Base-by-base conservation (phyloP, 257 asterid species). In the Ilex aquifolium region DNA sequence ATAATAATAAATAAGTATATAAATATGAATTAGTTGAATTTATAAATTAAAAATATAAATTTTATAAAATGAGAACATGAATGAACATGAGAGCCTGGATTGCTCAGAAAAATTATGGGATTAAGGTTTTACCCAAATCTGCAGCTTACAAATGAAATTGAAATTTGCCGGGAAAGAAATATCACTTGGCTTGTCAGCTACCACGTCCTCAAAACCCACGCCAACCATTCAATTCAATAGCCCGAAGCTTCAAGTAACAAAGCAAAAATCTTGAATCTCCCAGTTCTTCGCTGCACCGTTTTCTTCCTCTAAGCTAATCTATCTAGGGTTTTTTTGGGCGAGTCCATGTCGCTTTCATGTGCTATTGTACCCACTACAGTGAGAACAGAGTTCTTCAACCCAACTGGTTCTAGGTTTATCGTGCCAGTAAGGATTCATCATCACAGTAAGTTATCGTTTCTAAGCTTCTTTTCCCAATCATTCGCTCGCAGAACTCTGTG, bases 291-390 rank as follows among this genome's bases (percentile, higher is more conserved):
- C 57, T 2, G 15, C 5, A 53, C 42, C 66, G 27, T 64, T 21
- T 30, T 13, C 60, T 21, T 10, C 57, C 54, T 53, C 59, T 15
- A 14, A 67, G 11, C 50, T 56, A 31, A 31, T 13, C 39, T 27
- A 27, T 54, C 32, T 40, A 13, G 36, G 53, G 53, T 63, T 49
- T 56, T 72, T 42, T 61, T 54, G 13, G 32, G 57, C 63, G 59
- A 32, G 21, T 61, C 88, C 32, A 85, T 87, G 91, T 71, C 90
- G 44, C 69, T 83, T 72, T 82, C 85, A n/a, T 80, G 76, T 59
- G 77, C 87, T 46, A 40, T 69, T 27, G 65, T 76, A 56, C 78
- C 86, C 1, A 73, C 72, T 32, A 69, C 72, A 17, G 66, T 67
- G 61, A 78, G 78, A 51, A 67, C 74, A 40, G 80, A 77, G 62